Conservation (phyloP, 2,329 filamentous ascomycete genomes). For the Ilyonectria sp. region DNA sequence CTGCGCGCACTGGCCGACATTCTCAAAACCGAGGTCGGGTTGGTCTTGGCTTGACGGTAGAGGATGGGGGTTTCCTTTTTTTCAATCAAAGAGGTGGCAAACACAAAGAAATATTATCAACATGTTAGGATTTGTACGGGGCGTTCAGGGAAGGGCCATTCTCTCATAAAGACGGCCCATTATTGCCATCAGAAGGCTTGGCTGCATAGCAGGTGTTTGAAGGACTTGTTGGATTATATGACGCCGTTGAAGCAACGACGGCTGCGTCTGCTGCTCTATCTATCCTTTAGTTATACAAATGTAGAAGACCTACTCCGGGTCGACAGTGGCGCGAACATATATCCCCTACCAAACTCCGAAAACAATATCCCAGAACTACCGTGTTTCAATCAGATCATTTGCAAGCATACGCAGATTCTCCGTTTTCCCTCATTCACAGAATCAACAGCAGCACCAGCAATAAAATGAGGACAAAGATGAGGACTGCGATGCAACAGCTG, state of each 20-base stretch:
- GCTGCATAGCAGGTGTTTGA: conserved; percentile 38
- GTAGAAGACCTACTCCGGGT: conserved; percentile 32
- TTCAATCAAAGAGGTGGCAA: conserved; percentile 10
- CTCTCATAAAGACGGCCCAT: conserved; percentile 19
- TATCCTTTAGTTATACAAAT: conserved; percentile 47
- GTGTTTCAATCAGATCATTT: conserved; percentile 24
- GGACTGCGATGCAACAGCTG: conserved; percentile 89
- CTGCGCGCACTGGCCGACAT: conserved; percentile 69
- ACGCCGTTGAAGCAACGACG: conserved; percentile 31
- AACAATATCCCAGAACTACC: conserved; percentile 25
- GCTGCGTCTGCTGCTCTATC: conserved; percentile 35
- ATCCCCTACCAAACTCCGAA: conserved; percentile 41
- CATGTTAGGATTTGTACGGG: conserved; percentile 30
- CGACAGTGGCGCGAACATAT: conserved; percentile 27
- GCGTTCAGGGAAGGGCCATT: conserved; percentile 32
- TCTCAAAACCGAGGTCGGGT: conserved; percentile 65
- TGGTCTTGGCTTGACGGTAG: conserved; percentile 59
- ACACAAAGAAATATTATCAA: conserved; percentile 7
- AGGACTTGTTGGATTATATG: conserved; percentile 44
- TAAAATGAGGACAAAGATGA: conserved; percentile 91
- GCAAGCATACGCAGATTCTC: neutral
- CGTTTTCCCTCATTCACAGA: conserved; percentile 58
- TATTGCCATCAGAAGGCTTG: conserved; percentile 20
- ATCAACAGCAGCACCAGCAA: conserved; percentile 84
- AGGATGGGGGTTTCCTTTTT: conserved; percentile 1